Evolutionary conservation across 257 asterid genomes (phyloP), one percentile per base, ranked within the genome.

Genomic region (Thymus mandschuricus): DNA sequence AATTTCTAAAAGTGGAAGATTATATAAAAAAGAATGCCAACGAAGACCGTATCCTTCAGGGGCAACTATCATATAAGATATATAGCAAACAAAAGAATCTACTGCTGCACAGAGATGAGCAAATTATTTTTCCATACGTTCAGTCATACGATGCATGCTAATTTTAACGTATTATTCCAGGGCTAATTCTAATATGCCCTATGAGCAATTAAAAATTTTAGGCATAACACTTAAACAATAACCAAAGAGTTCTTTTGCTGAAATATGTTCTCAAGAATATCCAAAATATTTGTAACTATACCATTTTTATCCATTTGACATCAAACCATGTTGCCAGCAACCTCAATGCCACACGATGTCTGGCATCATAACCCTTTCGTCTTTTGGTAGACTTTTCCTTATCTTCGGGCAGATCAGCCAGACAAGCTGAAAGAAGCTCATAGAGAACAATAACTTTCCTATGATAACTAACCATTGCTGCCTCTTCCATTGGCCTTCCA

Each of bases 281-380:
- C 60, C 34, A 10, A 38, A 45, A 55, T 41, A 41, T 43, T 28
- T 40, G 61, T 34, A 72, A 65, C 10, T 63, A 28, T 83, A 94
- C 97, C 96, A 89, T 70, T 85, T 89, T 89, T 73, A 87, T 79
- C 97, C 99, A 95, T 78, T 89, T 83, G 70, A 95, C 69, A 72
- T 92, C 85, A 73, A 95, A 75, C 99, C 99, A 95, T 59, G 96
- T 84, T 3, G 97, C 88, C 49, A 95, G 84, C 79, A 95, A 80
- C 80, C 98, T 87, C 82, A 95, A 73, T 29, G 98, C 94, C 51
- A 80, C 92, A 30, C 99, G 97, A 86, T 89, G 95, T 55, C 97
- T 85, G 10, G 99, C 90, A 82, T 95, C 98, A 78, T 88, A 95
- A 34, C 97, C 99, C 80, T 78, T 85, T 65, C 86, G 84, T 81